phyloP scores from a whole-genome alignment of 306 rosid species.

The Fagus sylvatica region DNA sequence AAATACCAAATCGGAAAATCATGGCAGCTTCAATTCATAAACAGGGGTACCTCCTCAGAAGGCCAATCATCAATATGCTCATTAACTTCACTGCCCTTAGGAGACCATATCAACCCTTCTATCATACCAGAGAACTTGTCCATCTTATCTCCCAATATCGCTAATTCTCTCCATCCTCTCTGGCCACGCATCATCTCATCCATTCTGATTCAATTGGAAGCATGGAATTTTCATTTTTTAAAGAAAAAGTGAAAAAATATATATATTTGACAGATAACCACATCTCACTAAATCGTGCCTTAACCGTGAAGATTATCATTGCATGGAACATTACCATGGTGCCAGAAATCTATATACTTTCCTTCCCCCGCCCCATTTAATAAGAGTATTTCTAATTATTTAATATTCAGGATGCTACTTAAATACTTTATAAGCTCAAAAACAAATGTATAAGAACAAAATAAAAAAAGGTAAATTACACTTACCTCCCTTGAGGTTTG shows the following conservation, averaged over 20 bases:
- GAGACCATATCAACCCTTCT: slow-evolving; percentile 83
- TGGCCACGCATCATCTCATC: slow-evolving; percentile 98
- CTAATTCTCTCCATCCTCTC: slow-evolving; percentile 97
- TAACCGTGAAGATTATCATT: neutral
- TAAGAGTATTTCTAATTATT: neutral
- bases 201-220: slow-evolving; percentile 62
- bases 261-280: slow-evolving; percentile 21
- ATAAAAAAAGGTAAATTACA: neutral
- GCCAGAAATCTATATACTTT: neutral
- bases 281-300: slow-evolving; percentile 17
- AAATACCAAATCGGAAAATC: neutral
- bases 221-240: neutral
- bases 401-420: neutral
- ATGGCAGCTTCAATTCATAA: neutral
- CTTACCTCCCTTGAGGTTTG: too few species aligned
- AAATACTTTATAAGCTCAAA: neutral
- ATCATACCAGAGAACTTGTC: slow-evolving; percentile 80
- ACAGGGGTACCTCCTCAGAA: slow-evolving; percentile 73
- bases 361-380: neutral
- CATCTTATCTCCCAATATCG: slow-evolving; percentile 81
- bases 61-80: slow-evolving; percentile 62
- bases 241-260: slow-evolving; percentile 8
- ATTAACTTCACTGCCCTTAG: slow-evolving; percentile 52
- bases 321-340: neutral
- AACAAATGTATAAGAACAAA: neutral